Percentiles rank a stretch among this genome's conserved stretches.
Evolutionary conservation across 2,329 filamentous ascomycete genomes (phyloP).

Genomic region (Aspergillus flavus): DNA sequence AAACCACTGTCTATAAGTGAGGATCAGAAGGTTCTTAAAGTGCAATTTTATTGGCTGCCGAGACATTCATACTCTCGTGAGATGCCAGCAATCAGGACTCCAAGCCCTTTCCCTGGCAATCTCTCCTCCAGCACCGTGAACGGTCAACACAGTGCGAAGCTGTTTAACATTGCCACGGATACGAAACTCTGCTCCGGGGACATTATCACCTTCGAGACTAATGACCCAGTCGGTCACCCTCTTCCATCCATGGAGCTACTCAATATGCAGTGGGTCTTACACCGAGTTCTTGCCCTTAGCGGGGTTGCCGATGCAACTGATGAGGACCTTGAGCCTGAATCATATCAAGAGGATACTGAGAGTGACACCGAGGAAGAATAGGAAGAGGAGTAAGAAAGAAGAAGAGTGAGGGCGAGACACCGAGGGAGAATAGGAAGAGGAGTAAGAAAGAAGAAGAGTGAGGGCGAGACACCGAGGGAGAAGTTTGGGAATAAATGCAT

Average conservation of each 20-base stretch:
- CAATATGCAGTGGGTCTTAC: no score
- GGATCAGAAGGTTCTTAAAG: background rate
- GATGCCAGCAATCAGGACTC: background rate
- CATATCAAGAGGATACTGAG: no score
- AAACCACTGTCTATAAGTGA: background rate
- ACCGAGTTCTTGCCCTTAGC: no score
- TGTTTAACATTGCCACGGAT: background rate
- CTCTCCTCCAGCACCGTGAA: background rate
- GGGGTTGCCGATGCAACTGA: no score
- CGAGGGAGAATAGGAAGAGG: no score
- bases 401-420: no score
- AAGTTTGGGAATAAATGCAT: no score
- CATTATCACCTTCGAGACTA: background rate
- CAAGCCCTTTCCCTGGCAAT: background rate
- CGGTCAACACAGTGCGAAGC: background rate
- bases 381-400: no score
- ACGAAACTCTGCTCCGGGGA: background rate
- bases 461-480: no score
- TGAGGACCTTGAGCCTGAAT: no score
- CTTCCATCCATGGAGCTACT: background rate
- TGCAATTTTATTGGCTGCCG: background rate
- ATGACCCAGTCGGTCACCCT: background rate
- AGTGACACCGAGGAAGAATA: no score
- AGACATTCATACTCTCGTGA: background rate
- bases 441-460: no score